Conservation (phyloP, 2,329 filamentous ascomycete genomes). For the Aspergillus eucalypticola region DNA sequence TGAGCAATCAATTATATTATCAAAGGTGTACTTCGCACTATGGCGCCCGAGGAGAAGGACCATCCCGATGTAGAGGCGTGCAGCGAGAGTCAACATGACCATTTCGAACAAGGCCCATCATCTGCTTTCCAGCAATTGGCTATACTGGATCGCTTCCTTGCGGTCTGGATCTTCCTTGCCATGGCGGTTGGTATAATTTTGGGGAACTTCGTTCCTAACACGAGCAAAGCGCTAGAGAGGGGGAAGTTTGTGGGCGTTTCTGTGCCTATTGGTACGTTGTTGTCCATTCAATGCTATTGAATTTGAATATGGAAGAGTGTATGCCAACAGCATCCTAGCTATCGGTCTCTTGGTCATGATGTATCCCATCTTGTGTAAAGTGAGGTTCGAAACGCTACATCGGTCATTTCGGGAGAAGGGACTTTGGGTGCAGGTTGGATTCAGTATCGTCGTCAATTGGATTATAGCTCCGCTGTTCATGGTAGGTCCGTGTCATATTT, state of each 20-base stretch:
- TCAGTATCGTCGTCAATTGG: constrained; percentile 80
- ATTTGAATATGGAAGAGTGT: neutral
- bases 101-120: constrained; percentile 8
- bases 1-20: too few species aligned
- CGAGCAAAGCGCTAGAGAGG: constrained; percentile 62
- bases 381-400: constrained; percentile 74
- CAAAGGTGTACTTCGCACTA: neutral
- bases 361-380: constrained; percentile 89
- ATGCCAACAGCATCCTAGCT: constrained; percentile 49
- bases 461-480: constrained; percentile 79
- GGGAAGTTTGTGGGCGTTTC: constrained; percentile 72
- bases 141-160: constrained; percentile 24
- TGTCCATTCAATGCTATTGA: neutral
- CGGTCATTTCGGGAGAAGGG: constrained; percentile 60
- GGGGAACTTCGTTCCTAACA: constrained; percentile 69
- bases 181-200: constrained; percentile 74
- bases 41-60: constrained; percentile 2
- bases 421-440: constrained; percentile 74
- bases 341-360: constrained; percentile 86
- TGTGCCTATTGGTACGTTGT: constrained; percentile 60
- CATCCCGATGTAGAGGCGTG: constrained; percentile 15
- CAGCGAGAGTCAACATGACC: neutral
- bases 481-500: constrained; percentile 49
- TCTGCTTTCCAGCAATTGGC: constrained; percentile 24
- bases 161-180: constrained; percentile 72